A percentile compares a stretch with the other conserved stretches of the same genome.
Evolutionary conservation across 441 rosid genomes (phyloP).

Genomic region (Erodium moschatum): DNA sequence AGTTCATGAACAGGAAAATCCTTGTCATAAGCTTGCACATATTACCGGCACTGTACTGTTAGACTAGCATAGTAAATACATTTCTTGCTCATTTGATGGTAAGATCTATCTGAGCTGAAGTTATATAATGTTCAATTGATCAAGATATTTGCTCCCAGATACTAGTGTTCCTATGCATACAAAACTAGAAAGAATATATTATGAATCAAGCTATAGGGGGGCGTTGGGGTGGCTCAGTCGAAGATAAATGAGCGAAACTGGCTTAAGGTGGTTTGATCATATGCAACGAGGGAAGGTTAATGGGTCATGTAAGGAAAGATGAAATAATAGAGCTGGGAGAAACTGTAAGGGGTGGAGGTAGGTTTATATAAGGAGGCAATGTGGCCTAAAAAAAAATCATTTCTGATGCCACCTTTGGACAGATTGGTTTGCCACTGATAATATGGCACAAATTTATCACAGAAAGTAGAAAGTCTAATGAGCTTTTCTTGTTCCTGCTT

Average conservation of each 20-base stretch:
- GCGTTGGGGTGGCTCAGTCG: not conserved
- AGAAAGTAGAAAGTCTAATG: not conserved
- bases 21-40: not conserved
- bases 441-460: not conserved
- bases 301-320: not conserved
- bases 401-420: conserved; percentile 3
- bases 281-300: too few species aligned
- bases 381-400: conserved; percentile 5
- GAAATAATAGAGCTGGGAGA: not conserved
- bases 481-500: not conserved
- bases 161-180: not conserved
- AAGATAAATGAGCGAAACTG: not conserved
- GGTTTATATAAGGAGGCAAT: too few species aligned
- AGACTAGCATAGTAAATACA: not conserved
- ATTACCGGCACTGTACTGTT: not conserved
- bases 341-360: not conserved
- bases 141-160: not conserved
- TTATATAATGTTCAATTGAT: not conserved
- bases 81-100: not conserved
- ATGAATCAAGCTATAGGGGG: conserved; percentile 1
- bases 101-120: not conserved
- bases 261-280: not conserved
- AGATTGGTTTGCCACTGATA: not conserved
- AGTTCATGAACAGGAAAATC: not conserved
- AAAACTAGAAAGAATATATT: not conserved